These are phyloP conservation scores for Papiliotrema terrestris DNA, from an alignment of 1,284 basidiomycete species.

Conservation along the genomic window DNA sequence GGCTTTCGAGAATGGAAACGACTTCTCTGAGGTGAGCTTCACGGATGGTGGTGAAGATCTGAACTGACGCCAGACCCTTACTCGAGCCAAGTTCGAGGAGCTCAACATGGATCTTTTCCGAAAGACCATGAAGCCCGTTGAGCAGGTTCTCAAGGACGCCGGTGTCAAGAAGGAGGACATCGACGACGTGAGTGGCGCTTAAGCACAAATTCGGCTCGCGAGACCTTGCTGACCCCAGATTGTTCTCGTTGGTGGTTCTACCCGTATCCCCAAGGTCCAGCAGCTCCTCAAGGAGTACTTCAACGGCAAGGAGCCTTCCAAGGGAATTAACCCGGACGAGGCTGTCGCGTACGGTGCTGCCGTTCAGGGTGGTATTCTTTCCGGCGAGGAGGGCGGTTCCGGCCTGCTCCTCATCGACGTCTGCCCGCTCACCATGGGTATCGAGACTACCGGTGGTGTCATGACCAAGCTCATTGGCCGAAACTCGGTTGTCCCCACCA, in stretches of 20 bases:
- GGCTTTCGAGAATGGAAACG: slow-evolving; percentile 88
- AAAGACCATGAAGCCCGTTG: slow-evolving; percentile 98
- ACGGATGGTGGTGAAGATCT: not conserved
- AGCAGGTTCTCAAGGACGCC: slow-evolving; percentile 97
- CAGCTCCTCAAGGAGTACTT: slow-evolving; percentile 98
- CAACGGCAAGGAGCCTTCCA: slow-evolving; percentile 95
- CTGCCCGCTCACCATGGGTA: slow-evolving; percentile 86
- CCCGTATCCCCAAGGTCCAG: slow-evolving; percentile 98
- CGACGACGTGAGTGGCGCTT: slow-evolving; percentile 63
- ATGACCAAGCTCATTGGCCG: slow-evolving; percentile 89
- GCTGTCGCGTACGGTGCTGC: slow-evolving; percentile 95
- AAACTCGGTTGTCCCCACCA: slow-evolving; percentile 97
- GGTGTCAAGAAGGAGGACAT: slow-evolving; percentile 96
- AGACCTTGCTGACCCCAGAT: slow-evolving; percentile 24
- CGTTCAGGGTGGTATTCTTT: slow-evolving; percentile 94
- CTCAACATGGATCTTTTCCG: slow-evolving; percentile 98
- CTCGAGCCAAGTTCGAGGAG: slow-evolving; percentile 98
- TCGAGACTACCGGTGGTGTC: slow-evolving; percentile 97
- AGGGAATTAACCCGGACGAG: slow-evolving; percentile 95
- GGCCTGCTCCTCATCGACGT: slow-evolving; percentile 91
- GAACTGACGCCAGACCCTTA: slow-evolving; percentile 58
- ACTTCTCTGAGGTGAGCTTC: slow-evolving; percentile 75
- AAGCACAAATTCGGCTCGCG: not conserved
- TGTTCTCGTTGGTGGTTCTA: slow-evolving; percentile 90
- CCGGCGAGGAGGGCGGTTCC: slow-evolving; percentile 70